phyloP scores from a whole-genome alignment of 345 rosid genomes.

The Garcia nutans region DNA sequence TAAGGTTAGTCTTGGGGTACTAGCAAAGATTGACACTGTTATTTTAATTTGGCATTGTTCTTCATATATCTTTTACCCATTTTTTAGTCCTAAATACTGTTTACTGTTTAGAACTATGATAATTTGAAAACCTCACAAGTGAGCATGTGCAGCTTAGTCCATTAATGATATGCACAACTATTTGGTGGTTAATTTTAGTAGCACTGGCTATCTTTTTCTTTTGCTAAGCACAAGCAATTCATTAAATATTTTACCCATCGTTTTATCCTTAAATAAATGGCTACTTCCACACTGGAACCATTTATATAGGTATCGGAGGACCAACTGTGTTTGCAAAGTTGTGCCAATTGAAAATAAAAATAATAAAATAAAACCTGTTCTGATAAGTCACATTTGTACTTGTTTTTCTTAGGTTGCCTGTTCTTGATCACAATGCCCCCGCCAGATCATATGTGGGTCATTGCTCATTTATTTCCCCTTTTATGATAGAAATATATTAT shows the following conservation, averaged over 20 bases:
- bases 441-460: too few species aligned
- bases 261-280: background rate
- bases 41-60: background rate
- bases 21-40: background rate
- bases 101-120: background rate
- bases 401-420: background rate
- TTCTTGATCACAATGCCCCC: background rate
- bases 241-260: background rate
- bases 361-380: too few species aligned
- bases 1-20: slow-evolving; percentile 39
- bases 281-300: background rate
- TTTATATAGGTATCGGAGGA: background rate
- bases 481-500: background rate
- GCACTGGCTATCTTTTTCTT: background rate
- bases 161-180: background rate
- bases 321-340: background rate
- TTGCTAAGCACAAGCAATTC: background rate
- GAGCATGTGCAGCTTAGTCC: background rate
- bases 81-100: background rate
- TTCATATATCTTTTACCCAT: background rate
- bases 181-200: background rate
- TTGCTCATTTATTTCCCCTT: too few species aligned
- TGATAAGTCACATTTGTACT: background rate
- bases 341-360: background rate
- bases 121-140: background rate